Conservation (phyloP, 768 basidiomycete genomes). For the Mycena rosella region DNA sequence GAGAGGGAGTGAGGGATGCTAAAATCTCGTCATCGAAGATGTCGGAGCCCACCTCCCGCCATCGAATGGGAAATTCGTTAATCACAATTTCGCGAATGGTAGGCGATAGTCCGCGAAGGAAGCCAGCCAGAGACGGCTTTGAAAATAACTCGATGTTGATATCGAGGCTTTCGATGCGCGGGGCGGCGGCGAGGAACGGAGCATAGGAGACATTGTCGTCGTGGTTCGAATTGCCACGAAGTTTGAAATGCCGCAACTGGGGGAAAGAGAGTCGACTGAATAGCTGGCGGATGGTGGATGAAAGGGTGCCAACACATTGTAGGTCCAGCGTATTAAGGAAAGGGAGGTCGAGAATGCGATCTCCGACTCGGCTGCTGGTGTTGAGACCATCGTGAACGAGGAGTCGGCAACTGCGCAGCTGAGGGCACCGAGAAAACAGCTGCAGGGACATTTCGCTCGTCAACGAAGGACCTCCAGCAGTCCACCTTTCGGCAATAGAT, state of each 20-base stretch:
- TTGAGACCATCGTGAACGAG: background rate
- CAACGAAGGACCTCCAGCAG: background rate
- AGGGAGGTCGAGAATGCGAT: background rate
- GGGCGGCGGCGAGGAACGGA: background rate
- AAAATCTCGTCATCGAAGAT: background rate
- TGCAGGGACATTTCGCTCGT: background rate
- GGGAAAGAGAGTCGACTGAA: constrained; percentile 5
- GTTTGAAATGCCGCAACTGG: background rate
- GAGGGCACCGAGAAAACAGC: background rate
- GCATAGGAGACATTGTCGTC: background rate
- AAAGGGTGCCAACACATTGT: background rate
- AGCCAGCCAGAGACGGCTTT: background rate
- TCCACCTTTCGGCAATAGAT: background rate
- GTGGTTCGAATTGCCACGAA: background rate
- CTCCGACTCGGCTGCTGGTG: no score
- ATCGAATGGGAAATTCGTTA: background rate
- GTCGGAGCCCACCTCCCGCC: background rate
- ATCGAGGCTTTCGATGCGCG: constrained; percentile 11
- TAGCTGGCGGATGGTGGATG: background rate
- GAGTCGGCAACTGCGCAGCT: constrained; percentile 6
- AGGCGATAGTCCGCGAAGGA: background rate
- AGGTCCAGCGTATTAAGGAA: constrained; percentile 5
- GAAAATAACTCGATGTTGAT: background rate
- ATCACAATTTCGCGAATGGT: background rate
- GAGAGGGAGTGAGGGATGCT: background rate